Conservation (phyloP, 2,329 filamentous ascomycete genomes). For the Exophiala aquamarina region DNA sequence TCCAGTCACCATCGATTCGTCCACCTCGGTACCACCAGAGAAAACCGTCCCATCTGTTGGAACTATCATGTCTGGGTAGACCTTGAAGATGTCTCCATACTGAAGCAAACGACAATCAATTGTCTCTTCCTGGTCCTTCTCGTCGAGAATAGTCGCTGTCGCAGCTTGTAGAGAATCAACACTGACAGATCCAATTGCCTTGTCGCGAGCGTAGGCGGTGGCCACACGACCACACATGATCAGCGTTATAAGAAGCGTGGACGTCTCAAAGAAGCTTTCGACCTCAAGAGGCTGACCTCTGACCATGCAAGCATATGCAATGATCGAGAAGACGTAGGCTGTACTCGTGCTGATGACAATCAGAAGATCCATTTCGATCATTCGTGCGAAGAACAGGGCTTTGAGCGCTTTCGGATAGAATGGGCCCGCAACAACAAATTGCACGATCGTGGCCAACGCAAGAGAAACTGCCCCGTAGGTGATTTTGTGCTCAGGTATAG, state of each 20-base stretch:
- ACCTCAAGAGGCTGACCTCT: constrained; percentile 38
- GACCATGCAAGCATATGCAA: constrained; percentile 45
- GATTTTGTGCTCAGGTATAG: constrained; percentile 46
- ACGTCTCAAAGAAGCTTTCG: constrained; percentile 55
- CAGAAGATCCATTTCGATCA: constrained; percentile 56
- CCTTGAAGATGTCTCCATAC: constrained; percentile 67
- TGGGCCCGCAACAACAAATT: constrained; percentile 57
- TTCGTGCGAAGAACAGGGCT: constrained; percentile 45
- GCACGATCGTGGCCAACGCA: constrained; percentile 65
- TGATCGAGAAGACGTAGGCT: constrained; percentile 54
- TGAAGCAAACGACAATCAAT: constrained; percentile 70
- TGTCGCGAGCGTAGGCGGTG: constrained; percentile 48
- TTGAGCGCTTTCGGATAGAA: constrained; percentile 64
- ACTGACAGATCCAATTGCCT: constrained; percentile 52
- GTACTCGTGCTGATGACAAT: constrained; percentile 53
- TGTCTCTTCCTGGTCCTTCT: constrained; percentile 33
- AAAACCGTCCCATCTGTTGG: constrained; percentile 70
- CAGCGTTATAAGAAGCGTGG: constrained; percentile 53
- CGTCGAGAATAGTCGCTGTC: constrained; percentile 54
- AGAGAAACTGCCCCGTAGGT: constrained; percentile 58
- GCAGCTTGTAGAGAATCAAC: constrained; percentile 57
- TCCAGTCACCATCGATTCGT: constrained; percentile 78
- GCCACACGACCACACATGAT: constrained; percentile 54
- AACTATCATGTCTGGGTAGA: constrained; percentile 59
- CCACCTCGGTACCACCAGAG: constrained; percentile 63